phyloP scores from a whole-genome alignment of 1,139 yeast species.

The Entelexis sorbosivorans region DNA sequence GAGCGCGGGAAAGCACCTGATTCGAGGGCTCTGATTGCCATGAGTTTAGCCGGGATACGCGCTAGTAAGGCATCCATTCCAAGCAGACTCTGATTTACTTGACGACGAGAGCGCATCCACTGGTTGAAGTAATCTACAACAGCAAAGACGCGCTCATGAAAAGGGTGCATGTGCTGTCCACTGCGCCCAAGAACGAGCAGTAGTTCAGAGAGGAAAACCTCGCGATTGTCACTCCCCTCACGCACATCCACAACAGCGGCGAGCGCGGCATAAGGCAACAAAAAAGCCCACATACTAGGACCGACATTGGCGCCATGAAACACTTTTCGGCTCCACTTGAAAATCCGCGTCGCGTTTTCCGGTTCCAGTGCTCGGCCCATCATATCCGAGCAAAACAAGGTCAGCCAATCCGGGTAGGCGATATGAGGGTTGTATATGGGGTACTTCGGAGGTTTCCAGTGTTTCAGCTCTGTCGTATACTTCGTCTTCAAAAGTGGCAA shows the following conservation, averaged over 20 bases:
- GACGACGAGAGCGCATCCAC: slow-evolving; percentile 41
- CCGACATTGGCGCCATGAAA: slow-evolving; percentile 35
- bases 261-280: slow-evolving; percentile 71
- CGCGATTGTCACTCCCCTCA: slow-evolving; percentile 34
- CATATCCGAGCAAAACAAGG: slow-evolving; percentile 54
- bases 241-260: slow-evolving; percentile 44
- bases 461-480: slow-evolving; percentile 40
- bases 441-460: slow-evolving; percentile 33
- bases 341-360: slow-evolving; percentile 40
- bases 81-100: slow-evolving; percentile 16
- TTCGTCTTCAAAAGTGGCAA: slow-evolving; percentile 66
- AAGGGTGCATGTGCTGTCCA: slow-evolving; percentile 44
- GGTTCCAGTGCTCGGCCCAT: slow-evolving; percentile 38
- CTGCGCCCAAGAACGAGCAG: slow-evolving; percentile 44
- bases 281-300: slow-evolving; percentile 43
- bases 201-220: slow-evolving; percentile 48
- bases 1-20: slow-evolving; percentile 84
- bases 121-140: slow-evolving; percentile 75
- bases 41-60: slow-evolving; percentile 51
- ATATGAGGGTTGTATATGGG: slow-evolving; percentile 42
- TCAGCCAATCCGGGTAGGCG: slow-evolving; percentile 54
- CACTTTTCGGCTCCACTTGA: slow-evolving; percentile 44
- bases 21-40: slow-evolving; percentile 72
- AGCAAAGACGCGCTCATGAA: slow-evolving; percentile 63
- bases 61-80: slow-evolving; percentile 39